Evolutionary conservation across 1,284 basidiomycete species (phyloP), one percentile per base, ranked within the genome.

Genomic region (Inonotus obliquus): DNA sequence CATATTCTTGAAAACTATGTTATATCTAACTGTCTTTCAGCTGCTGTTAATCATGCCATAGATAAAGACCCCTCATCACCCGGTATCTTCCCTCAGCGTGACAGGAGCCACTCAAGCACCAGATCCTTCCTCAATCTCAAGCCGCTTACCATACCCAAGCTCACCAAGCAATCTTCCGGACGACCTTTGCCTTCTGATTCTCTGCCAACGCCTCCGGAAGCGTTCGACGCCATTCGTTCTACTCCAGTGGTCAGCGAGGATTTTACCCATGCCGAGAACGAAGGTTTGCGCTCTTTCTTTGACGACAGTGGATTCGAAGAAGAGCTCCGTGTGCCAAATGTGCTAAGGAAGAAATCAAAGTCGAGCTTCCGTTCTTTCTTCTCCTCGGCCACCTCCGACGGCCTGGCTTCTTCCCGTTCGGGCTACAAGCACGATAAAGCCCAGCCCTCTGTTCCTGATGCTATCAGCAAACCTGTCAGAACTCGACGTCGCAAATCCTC

Each of bases 271-370:
- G 29, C 10, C 35, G 62, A 60, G 2, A 29, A 47, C 45, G 59
- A 54, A 14, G 60, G 39, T 17, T 38, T 61, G 52, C 56, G 29
- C 13, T 64, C 59, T 14, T 64, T 64, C 49, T 64, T 64, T 41
- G 63, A 64, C 39, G 63, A 64, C 27, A 64, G 63, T 37, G 63
- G 63, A 9, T 64, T 47, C 39, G 60, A 29, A 44, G 59, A 61
- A 32, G 56, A 57, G 23, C 25, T 56, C 14, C 14, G 19, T 9
- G 35, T 48, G 13, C 32, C 39, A 9, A 57, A 63, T 32, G 21
- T 51, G 38, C 11, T 47, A 4, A 54, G 53, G 44, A 60, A 63
- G 59, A 64, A 59, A 44, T 59, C 63, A 1, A 51, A 48, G 19
- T 32, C 63, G 29, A 45, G 47, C 23, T 47, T 63, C 45, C 53